Evolutionary conservation across 495 filamentous ascomycete genomes (phyloP).

Genomic region (Daldinia caldariorum): DNA sequence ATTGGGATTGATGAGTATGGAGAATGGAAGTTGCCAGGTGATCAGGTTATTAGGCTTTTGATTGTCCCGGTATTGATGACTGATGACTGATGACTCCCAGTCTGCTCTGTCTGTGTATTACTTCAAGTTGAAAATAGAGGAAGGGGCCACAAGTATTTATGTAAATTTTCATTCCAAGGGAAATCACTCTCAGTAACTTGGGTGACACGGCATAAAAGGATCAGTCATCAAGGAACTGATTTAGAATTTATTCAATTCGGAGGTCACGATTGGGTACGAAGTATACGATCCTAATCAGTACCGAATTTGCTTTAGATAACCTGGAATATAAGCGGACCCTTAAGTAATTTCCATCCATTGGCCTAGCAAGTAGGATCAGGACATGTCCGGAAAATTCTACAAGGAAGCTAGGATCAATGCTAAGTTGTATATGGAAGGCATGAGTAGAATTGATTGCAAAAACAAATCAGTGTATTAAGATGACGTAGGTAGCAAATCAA

Average conservation of each 20-base stretch:
- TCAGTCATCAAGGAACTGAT: background rate
- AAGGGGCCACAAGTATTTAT: background rate
- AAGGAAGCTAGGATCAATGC: background rate
- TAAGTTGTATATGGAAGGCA: background rate
- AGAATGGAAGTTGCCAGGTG: background rate
- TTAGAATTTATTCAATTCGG: background rate
- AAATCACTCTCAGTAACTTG: background rate
- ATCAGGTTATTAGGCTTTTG: background rate
- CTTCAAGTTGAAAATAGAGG: background rate
- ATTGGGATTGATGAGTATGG: background rate
- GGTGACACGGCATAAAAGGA: background rate
- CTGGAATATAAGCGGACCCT: background rate
- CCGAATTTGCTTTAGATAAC: background rate
- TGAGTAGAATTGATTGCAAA: background rate
- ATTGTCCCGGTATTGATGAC: too few relatives aligned
- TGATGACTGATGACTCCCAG: background rate
- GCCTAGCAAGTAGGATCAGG: background rate
- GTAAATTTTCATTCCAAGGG: background rate
- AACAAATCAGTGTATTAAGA: background rate
- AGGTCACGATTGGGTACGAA: background rate
- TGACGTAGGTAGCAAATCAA: background rate
- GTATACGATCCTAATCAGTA: background rate
- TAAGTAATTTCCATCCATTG: background rate
- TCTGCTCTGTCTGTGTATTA: background rate
- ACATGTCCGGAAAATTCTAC: background rate